Evolutionary conservation across 495 filamentous ascomycete species (phyloP).

Genomic region (Aspergillus panamensis): DNA sequence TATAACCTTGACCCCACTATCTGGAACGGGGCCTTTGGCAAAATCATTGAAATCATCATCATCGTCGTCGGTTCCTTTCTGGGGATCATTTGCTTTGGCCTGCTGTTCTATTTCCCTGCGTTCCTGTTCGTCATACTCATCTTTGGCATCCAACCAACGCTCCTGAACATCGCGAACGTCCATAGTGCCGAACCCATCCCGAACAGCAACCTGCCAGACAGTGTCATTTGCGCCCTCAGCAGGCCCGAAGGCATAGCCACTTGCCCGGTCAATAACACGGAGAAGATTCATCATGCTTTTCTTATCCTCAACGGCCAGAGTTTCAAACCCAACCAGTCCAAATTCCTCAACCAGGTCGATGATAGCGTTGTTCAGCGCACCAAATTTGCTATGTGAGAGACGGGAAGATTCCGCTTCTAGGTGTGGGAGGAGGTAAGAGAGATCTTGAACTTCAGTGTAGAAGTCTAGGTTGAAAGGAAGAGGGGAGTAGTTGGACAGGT

Average conservation of each 20-base stretch:
- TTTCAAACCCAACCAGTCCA: slow-evolving; percentile 84
- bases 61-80: slow-evolving; percentile 25
- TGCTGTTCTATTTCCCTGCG: slow-evolving; percentile 65
- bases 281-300: slow-evolving; percentile 91
- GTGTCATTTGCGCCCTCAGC: slow-evolving; percentile 91
- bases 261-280: slow-evolving; percentile 80
- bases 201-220: slow-evolving; percentile 91
- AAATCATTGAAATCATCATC: slow-evolving; percentile 38
- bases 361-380: slow-evolving; percentile 78
- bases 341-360: slow-evolving; percentile 84
- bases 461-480: slow-evolving; percentile 92
- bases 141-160: slow-evolving; percentile 86
- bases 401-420: slow-evolving; percentile 60
- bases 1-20: slow-evolving; percentile 46
- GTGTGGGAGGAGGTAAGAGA: slow-evolving; percentile 75
- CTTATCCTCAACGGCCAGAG: slow-evolving; percentile 92
- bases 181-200: slow-evolving; percentile 74
- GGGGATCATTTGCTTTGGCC: slow-evolving; percentile 33
- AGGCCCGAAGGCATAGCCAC: slow-evolving; percentile 88
- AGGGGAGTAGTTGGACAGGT: slow-evolving; percentile 70
- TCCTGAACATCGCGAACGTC: slow-evolving; percentile 89
- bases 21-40: slow-evolving; percentile 29
- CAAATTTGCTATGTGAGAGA: slow-evolving; percentile 67
- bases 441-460: slow-evolving; percentile 97
- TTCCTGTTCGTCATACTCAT: slow-evolving; percentile 82